Conservation (phyloP, 2,329 filamentous ascomycete species). For the Alternaria sp. region DNA sequence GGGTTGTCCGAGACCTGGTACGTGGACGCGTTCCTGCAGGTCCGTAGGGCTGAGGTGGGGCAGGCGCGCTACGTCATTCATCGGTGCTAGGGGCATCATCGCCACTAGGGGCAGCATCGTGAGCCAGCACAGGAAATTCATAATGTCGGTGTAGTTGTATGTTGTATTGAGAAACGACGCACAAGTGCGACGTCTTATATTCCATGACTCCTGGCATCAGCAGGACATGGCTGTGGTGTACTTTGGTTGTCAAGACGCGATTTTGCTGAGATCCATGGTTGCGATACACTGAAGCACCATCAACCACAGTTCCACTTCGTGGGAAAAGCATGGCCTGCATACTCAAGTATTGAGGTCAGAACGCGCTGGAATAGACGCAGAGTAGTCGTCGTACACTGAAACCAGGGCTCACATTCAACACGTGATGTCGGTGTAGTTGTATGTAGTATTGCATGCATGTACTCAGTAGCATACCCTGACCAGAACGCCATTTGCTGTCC, state of each 20-base stretch:
- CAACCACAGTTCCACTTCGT: background rate
- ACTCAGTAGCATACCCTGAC: conserved; percentile 20
- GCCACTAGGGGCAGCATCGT: conserved; percentile 13
- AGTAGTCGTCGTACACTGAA: background rate
- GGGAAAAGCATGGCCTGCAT: background rate
- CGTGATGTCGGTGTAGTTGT: background rate
- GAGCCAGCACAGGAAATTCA: background rate
- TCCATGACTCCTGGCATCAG: background rate
- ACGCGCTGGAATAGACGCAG: background rate
- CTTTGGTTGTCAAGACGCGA: background rate
- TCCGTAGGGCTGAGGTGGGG: conserved; percentile 41
- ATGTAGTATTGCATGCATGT: conserved; percentile 6
- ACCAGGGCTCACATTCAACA: background rate
- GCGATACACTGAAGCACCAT: background rate
- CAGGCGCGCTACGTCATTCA: conserved; percentile 29
- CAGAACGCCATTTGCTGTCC: conserved; percentile 32
- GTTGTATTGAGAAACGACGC: background rate
- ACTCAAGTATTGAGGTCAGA: background rate
- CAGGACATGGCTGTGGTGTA: background rate
- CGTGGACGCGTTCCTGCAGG: conserved; percentile 17
- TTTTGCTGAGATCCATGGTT: background rate
- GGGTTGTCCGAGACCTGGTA: conserved; percentile 6
- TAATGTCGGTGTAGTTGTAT: background rate
- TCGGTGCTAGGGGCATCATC: background rate
- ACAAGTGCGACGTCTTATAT: background rate